phyloP scores from a whole-genome alignment of 2,329 filamentous ascomycete species.

The Microthyrium microscopicum region DNA sequence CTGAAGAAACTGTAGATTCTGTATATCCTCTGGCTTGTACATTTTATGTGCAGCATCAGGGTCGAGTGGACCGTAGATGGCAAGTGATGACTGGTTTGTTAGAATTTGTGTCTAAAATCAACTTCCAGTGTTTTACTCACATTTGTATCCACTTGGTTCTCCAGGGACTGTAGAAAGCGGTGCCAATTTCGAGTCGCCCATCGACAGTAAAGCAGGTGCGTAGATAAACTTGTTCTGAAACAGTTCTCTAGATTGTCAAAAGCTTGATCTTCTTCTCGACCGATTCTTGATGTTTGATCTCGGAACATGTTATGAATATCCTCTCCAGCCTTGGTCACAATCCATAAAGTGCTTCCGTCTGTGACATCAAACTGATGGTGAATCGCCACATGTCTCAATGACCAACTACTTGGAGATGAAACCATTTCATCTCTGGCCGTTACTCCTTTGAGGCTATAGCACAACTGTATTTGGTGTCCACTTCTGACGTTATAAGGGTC shows the following conservation, averaged over 20 bases:
- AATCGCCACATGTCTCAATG: slow-evolving; percentile 22
- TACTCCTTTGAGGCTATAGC: slow-evolving; percentile 18
- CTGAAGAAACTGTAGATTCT: slow-evolving; percentile 21
- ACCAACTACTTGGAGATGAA: slow-evolving; percentile 15
- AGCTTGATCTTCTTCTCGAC: slow-evolving; percentile 16
- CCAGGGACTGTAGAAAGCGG: slow-evolving; percentile 24
- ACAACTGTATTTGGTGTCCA: slow-evolving; percentile 21
- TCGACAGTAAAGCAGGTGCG: slow-evolving; percentile 22
- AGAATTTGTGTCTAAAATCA: no score
- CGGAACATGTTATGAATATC: slow-evolving; percentile 13
- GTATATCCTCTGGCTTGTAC: slow-evolving; percentile 15
- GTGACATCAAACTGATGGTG: slow-evolving; percentile 26
- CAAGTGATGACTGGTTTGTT: no score
- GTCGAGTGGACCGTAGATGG: neutral
- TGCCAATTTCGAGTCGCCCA: slow-evolving; percentile 29
- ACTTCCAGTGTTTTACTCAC: slow-evolving; percentile 13
- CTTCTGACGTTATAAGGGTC: slow-evolving; percentile 17
- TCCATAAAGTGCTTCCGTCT: slow-evolving; percentile 23
- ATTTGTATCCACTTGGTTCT: slow-evolving; percentile 17
- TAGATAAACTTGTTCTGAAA: slow-evolving; percentile 21
- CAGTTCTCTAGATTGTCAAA: slow-evolving; percentile 18
- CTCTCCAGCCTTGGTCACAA: slow-evolving; percentile 21
- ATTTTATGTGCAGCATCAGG: slow-evolving; percentile 6
- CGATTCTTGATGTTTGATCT: slow-evolving; percentile 17
- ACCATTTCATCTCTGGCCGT: slow-evolving; percentile 10